phyloP scores from a whole-genome alignment of 768 basidiomycete genomes.

The Kwoniella sp. region DNA sequence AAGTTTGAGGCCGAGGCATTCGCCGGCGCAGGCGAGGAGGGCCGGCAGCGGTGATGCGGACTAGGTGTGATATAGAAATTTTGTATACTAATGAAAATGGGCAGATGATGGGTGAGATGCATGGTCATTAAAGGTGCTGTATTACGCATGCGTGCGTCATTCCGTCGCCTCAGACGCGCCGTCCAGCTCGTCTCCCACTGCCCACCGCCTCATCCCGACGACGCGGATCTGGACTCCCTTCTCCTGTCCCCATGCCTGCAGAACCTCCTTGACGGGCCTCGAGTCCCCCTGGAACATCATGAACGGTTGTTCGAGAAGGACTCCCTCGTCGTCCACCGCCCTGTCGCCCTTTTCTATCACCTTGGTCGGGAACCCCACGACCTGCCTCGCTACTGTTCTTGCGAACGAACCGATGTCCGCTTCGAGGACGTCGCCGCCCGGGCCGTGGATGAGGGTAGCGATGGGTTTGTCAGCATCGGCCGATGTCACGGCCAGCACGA shows the following conservation, averaged over 20 bases:
- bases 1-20: conserved; percentile 9
- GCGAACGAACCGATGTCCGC: conserved; percentile 63
- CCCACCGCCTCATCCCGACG: conserved; percentile 44
- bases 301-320: conserved; percentile 40
- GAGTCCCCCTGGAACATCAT: conserved; percentile 47
- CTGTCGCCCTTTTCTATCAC: conserved; percentile 50
- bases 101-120: too few relatives aligned
- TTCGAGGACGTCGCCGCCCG: conserved; percentile 49
- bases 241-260: conserved; percentile 42
- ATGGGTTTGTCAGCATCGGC: conserved; percentile 50
- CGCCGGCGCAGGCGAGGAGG: not conserved
- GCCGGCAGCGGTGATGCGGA: too few relatives aligned
- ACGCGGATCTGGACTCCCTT: conserved; percentile 37
- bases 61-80: too few relatives aligned
- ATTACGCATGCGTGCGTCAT: not conserved
- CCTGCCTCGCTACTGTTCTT: conserved; percentile 75
- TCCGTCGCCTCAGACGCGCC: not conserved
- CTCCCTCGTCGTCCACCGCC: conserved; percentile 34
- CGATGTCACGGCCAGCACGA: conserved; percentile 53
- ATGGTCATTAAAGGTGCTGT: too few relatives aligned
- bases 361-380: conserved; percentile 72
- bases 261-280: conserved; percentile 36
- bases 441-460: conserved; percentile 38
- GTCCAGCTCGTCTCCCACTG: conserved; percentile 34
- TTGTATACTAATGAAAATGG: too few relatives aligned